Conservation (phyloP, 2,329 filamentous ascomycete genomes). For the Stagonosporopsis chrysanthemi region DNA sequence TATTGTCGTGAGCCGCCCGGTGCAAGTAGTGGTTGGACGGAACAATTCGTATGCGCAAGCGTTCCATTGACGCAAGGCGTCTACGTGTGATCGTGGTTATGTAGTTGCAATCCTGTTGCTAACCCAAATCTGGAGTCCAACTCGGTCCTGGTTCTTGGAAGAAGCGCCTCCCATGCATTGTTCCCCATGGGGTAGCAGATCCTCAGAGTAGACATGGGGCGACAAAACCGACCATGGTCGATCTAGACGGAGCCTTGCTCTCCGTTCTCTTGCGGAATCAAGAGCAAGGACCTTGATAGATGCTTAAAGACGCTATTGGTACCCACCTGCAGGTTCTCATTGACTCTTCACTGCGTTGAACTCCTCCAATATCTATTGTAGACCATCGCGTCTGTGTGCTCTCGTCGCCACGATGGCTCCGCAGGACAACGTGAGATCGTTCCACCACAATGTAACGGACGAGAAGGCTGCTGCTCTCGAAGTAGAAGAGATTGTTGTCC, state of each 20-base stretch:
- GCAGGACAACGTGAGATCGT: constrained; percentile 15
- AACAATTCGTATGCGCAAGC: constrained; percentile 7
- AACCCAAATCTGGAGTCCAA: neutral
- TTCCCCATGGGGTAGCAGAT: constrained; percentile 4
- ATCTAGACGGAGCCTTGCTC: constrained; percentile 9
- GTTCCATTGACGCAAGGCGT: constrained; percentile 12
- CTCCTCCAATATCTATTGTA: neutral
- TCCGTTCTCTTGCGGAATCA: constrained; percentile 2
- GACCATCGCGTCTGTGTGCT: neutral
- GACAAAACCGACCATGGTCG: constrained; percentile 3
- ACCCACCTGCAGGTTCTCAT: neutral
- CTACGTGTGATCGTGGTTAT: constrained; percentile 2
- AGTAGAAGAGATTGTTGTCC: constrained; percentile 56
- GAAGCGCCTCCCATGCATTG: neutral
- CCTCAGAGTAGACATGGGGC: constrained; percentile 2
- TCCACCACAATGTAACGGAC: constrained; percentile 20
- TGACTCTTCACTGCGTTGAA: neutral
- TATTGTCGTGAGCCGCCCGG: constrained; percentile 6
- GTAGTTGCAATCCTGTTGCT: neutral
- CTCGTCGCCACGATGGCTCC: constrained; percentile 8
- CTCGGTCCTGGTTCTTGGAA: neutral
- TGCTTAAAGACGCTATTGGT: neutral
- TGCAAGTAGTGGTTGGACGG: constrained; percentile 21
- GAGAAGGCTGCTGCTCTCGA: constrained; percentile 32
- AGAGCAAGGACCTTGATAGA: neutral